Evolutionary conservation across 2,329 filamentous ascomycete species (phyloP), one percentile per base, ranked within the genome.

Genomic region (Clathrospora elynae): DNA sequence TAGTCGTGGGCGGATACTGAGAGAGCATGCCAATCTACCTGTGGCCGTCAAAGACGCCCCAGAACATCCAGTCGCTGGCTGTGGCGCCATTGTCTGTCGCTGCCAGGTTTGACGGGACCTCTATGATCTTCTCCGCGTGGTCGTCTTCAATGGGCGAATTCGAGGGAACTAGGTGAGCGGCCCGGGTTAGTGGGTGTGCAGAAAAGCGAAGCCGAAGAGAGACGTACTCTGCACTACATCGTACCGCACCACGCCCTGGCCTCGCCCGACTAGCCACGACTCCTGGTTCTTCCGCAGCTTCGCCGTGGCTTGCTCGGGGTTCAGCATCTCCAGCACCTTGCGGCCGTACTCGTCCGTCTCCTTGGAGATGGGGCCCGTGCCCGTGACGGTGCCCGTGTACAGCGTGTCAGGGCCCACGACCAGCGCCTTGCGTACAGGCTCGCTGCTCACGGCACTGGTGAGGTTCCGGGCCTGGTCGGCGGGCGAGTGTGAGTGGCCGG

Each of bases 61-160:
- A 99, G 71, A 99, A 99, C 90, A 97, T 97, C 93, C 93, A 99
- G 71, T 99, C 95, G 49, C 82, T 88, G 46, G 78, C 83, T 12
- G 77, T 54, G 11, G 79, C 77, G 24, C 78, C 72, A 66, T 80
- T 73, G 60, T 80, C 75, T 6, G 77, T 75, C 11, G 78, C 76
- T 17, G 79, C 77, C 25, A 80, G 75, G 35, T 75, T 78, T 38
- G 80, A 79, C 4, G 89, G 87, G 6, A 96, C 83, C 71, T 97
- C 89, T 32, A 99, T 90, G 62, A 97, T 96, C 79, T 96, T 95
- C 75, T 99, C 93, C 37, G 91, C 88, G 66, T 99, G 93, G 66
- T 99, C 95, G 64, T 99, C 93, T 74, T 99, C 93, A 46, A 99
- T 99, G 0, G 93, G 93, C 60, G 95, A 89, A 70, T 99, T 99